phyloP scores from a whole-genome alignment of 345 rosid genomes.

The Ceriops decandra region DNA sequence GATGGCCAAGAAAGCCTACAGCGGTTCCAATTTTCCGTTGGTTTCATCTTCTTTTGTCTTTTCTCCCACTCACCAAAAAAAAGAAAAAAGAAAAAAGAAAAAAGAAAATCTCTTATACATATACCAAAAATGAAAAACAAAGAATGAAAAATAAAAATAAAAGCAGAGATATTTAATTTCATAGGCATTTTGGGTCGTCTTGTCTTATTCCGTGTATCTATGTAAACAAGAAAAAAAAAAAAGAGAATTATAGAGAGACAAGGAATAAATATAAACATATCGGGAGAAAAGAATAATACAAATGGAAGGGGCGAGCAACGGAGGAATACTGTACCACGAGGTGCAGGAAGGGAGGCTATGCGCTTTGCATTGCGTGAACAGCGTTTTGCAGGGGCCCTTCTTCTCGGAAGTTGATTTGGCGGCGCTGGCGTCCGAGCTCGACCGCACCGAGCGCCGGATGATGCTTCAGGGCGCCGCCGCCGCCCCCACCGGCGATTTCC shows the following conservation, averaged over 20 bases:
- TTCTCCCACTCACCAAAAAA: no score
- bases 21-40: no score
- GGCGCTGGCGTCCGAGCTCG: conserved; percentile 92
- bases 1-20: no score
- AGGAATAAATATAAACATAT: background rate
- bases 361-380: conserved; percentile 98
- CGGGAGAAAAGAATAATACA: background rate
- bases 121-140: no score
- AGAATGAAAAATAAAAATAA: no score
- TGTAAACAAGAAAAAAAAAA: no score
- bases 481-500: conserved; percentile 58
- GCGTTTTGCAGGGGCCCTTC: conserved; percentile 92
- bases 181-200: no score
- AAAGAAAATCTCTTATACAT: no score
- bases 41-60: no score
- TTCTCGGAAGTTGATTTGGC: conserved; percentile 94
- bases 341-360: conserved; percentile 96
- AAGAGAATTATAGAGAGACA: background rate
- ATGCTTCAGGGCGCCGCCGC: conserved; percentile 43
- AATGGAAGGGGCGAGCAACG: conserved; percentile 81
- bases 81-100: no score
- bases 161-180: no score
- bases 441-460: conserved; percentile 72
- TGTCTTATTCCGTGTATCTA: no score
- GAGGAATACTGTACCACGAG: conserved; percentile 97